Evolutionary conservation across 768 basidiomycete genomes (phyloP), one percentile per base, ranked within the genome.

Genomic region (Strobilomyces dryophilus): DNA sequence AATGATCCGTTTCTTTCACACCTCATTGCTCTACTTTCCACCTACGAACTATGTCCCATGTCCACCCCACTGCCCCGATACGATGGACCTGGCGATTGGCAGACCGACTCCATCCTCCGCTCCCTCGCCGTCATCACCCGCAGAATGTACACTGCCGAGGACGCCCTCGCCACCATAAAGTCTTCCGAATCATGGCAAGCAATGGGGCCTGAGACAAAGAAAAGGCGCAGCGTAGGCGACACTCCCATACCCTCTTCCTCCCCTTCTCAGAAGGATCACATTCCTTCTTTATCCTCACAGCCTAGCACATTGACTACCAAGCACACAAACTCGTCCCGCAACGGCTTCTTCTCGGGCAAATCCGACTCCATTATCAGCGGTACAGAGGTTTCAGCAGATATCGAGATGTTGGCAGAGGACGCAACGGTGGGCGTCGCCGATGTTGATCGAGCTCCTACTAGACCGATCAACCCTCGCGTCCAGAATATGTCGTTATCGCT

Each of bases 91-190:
- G 54, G 70, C 48, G 76, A 82, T 67, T 80, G 76, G 79, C 78
- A 82, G 60, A 83, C 79, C 20, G 80, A 83, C 50, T 72, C 74
- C 56, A 81, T 85, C 60, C 66, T 80, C 32, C 76, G 77, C 51
- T 78, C 77, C 14, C 72, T 85, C 57, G 68, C 71, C 26, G 73
- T 71, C 29, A 70, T 85, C 47, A 78, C 78, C 3, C 71, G 74
- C 36, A 73, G 83, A 59, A 79, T 83, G 77, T 75, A 76, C 62
- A 70, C 72, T 27, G 83, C 84, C 14, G 84, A 84, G 57, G 76
- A 78, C 9, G 60, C 68, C 2, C 63, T 80, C 11, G 61, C 66
- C 20, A 63, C 72, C 17, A 71, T 79, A 46, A 74, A 74, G 55
- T 74, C 70, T 8, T 60, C 63, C 39, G 72, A 73, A 24, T 67